Conservation (phyloP, 345 rosid species). For the Draba incana region DNA sequence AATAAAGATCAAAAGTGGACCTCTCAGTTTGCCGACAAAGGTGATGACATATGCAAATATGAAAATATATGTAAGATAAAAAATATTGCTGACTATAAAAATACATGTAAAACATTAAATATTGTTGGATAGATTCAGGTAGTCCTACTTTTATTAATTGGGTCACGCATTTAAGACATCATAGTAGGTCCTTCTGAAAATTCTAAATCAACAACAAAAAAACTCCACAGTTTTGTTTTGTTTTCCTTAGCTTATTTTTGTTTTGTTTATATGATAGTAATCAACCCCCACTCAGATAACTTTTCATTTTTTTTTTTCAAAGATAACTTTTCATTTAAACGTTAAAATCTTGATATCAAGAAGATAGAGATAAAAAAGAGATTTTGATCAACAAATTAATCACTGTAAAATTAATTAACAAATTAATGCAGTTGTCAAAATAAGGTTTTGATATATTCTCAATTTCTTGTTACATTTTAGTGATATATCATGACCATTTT, state of each 20-base stretch:
- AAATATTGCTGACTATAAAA: slow-evolving; percentile 35
- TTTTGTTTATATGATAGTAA: not conserved
- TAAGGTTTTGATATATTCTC: too few species aligned
- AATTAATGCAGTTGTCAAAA: too few species aligned
- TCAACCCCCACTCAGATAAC: not conserved
- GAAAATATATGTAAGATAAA: slow-evolving; percentile 25
- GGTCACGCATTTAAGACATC: slow-evolving; percentile 35
- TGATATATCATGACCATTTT: too few species aligned
- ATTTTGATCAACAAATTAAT: too few species aligned
- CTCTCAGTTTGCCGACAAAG: slow-evolving; percentile 38
- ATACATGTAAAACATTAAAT: slow-evolving; percentile 28
- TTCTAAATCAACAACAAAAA: slow-evolving; percentile 5
- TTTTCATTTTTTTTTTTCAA: too few species aligned
- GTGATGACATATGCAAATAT: slow-evolving; percentile 27
- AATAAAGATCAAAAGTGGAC: slow-evolving; percentile 40
- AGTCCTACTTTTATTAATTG: slow-evolving; percentile 37
- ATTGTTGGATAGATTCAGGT: slow-evolving; percentile 43
- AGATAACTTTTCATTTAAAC: too few species aligned
- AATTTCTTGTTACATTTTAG: too few species aligned
- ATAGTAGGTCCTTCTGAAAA: slow-evolving; percentile 26
- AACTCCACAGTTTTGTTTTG: slow-evolving; percentile 12
- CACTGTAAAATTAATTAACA: too few species aligned
- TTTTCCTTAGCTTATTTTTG: not conserved
- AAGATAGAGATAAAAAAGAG: too few species aligned
- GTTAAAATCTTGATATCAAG: too few species aligned